Evolutionary conservation across 2,329 filamentous ascomycete species (phyloP).

Genomic region (Bimuria novae-zelandiae): DNA sequence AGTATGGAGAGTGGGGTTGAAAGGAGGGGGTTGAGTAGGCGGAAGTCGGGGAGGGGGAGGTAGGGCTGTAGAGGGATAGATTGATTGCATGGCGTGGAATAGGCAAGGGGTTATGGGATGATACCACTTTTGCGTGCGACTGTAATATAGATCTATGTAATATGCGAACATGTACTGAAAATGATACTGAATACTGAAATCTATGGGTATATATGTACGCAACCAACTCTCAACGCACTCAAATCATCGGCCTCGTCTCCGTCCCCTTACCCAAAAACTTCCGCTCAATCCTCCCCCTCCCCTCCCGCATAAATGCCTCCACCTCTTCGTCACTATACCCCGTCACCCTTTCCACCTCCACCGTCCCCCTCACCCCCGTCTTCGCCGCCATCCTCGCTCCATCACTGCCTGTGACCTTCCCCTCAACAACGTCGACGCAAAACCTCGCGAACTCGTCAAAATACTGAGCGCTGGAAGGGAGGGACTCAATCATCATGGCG

Average conservation of each 20-base stretch:
- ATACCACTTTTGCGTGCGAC: neutral
- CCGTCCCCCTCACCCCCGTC: constrained; percentile 27
- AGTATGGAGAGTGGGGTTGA: constrained; percentile 50
- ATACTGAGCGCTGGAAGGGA: constrained; percentile 37
- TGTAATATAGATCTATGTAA: neutral
- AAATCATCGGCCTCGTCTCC: constrained; percentile 32
- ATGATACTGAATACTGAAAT: neutral
- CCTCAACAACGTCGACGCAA: constrained; percentile 35
- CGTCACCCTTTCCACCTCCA: constrained; percentile 35
- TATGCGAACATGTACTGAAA: neutral
- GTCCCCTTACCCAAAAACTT: constrained; percentile 20
- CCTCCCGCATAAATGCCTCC: constrained; percentile 33
- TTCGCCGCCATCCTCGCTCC: constrained; percentile 38
- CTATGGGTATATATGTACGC: neutral
- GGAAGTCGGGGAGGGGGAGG: constrained; percentile 6
- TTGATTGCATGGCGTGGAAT: neutral
- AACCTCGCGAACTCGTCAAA: constrained; percentile 44
- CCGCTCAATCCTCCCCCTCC: constrained; percentile 26
- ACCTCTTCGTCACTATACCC: constrained; percentile 40
- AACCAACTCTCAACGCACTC: neutral
- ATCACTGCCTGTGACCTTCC: constrained; percentile 23
- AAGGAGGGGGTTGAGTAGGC: constrained; percentile 24
- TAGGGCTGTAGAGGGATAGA: too few relatives aligned
- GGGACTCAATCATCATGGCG: constrained; percentile 48
- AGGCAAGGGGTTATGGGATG: neutral